Conservation (phyloP, 176 grass and related monocot genomes). For the Carex pumila region DNA sequence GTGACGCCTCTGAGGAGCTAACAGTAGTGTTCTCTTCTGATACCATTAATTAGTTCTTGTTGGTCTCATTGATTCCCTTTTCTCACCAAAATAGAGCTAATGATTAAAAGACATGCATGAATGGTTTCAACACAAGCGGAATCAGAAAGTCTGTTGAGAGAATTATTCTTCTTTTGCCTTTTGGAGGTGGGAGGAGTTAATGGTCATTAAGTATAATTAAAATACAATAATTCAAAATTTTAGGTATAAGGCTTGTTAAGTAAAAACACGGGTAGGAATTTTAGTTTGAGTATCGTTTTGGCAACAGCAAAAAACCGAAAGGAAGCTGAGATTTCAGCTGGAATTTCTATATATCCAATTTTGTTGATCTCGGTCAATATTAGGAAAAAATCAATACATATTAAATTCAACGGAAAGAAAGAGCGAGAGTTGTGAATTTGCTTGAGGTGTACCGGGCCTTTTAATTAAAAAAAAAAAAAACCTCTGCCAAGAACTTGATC, state of each 20-base stretch:
- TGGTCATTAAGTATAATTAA: slow-evolving; percentile 3
- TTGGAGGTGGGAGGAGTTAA: not conserved
- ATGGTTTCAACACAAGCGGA: not conserved
- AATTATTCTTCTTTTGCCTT: not conserved
- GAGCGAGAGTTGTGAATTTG: not conserved
- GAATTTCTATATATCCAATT: not conserved
- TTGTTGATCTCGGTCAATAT: not conserved
- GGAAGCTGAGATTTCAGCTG: not conserved
- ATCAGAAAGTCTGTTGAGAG: not conserved
- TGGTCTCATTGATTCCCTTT: not conserved
- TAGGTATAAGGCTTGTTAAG: not conserved
- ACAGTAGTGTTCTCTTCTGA: not conserved
- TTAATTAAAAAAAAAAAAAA: too few species aligned
- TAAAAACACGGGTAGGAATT: slow-evolving; percentile 5
- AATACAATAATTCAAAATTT: slow-evolving; percentile 8
- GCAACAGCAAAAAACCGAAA: not conserved
- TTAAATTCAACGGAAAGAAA: not conserved
- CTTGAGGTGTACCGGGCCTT: too few species aligned
- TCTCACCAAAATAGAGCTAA: not conserved
- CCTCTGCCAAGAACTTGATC: not conserved
- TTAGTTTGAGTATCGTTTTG: slow-evolving; percentile 8
- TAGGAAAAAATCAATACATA: not conserved
- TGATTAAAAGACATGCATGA: not conserved
- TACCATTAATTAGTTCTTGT: not conserved
- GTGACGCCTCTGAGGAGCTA: not conserved